These are phyloP conservation scores for Sophora flavescens DNA, from an alignment of 306 rosid genomes.

Conservation along the genomic window DNA sequence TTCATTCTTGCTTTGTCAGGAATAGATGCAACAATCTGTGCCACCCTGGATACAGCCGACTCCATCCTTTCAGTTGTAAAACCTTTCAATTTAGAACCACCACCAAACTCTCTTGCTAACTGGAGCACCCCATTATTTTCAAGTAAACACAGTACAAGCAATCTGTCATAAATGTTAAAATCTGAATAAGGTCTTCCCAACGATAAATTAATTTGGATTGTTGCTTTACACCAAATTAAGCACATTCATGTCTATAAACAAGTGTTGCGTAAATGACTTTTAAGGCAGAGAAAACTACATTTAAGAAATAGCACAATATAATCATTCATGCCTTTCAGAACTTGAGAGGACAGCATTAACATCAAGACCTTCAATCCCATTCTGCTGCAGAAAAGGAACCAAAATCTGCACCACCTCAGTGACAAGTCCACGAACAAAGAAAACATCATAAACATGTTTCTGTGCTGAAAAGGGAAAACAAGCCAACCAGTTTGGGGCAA, in stretches of 20 bases:
- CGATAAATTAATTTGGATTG: constrained; percentile 25
- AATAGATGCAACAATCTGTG: constrained; percentile 84
- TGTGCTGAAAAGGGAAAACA: constrained; percentile 79
- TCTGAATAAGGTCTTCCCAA: constrained; percentile 38
- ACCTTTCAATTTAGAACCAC: constrained; percentile 47
- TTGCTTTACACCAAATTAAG: constrained; percentile 28
- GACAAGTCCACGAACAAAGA: constrained; percentile 71
- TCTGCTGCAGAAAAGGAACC: constrained; percentile 72
- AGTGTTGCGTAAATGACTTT: constrained; percentile 6
- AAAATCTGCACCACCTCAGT: constrained; percentile 82
- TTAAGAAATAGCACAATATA: constrained; percentile 3
- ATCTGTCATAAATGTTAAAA: constrained; percentile 57
- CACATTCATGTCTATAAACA: constrained; percentile 6
- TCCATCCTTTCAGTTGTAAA: constrained; percentile 46
- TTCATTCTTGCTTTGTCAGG: constrained; percentile 90
- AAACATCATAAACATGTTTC: constrained; percentile 76
- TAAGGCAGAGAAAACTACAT: constrained; percentile 21
- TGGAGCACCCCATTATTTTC: constrained; percentile 84
- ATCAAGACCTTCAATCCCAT: constrained; percentile 63
- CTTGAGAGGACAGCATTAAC: constrained; percentile 63
- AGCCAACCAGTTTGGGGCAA: constrained; percentile 86
- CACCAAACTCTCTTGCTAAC: constrained; percentile 79
- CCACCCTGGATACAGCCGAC: constrained; percentile 64
- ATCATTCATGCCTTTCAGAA: constrained; percentile 69
- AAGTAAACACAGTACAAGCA: constrained; percentile 77